A percentile compares a stretch with the other conserved stretches of the same genome.
Evolutionary conservation across 345 rosid species (phyloP).

Genomic region (Hibiscus trionum): DNA sequence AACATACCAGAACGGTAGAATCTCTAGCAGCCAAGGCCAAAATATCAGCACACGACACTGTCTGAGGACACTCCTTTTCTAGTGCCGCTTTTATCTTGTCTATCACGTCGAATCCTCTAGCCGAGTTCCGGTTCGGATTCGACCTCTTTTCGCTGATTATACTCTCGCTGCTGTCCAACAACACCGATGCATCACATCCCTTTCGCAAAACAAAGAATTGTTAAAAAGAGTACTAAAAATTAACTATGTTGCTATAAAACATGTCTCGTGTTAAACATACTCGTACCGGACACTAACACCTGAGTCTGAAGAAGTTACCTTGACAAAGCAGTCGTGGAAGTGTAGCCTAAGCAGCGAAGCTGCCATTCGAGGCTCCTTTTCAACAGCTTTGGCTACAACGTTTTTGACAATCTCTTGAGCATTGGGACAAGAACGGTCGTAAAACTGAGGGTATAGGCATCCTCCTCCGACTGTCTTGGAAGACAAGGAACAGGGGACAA

Average conservation of each 20-base stretch:
- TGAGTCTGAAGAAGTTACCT: slow-evolving; percentile 27
- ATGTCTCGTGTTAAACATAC: too few relatives aligned
- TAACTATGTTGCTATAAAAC: too few relatives aligned
- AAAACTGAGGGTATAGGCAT: slow-evolving; percentile 45
- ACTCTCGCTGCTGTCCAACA: slow-evolving; percentile 57
- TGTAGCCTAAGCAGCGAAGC: slow-evolving; percentile 75
- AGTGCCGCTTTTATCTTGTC: slow-evolving; percentile 71
- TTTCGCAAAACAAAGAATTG: background rate
- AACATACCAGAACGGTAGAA: slow-evolving; percentile 66
- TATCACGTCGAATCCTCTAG: slow-evolving; percentile 75
- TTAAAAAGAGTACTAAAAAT: background rate
- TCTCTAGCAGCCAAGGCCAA: slow-evolving; percentile 86
- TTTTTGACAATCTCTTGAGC: slow-evolving; percentile 44
- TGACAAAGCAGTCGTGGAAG: slow-evolving; percentile 88
- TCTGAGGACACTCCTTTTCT: slow-evolving; percentile 68
- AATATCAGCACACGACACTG: slow-evolving; percentile 81
- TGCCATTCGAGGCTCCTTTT: slow-evolving; percentile 61
- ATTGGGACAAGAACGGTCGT: slow-evolving; percentile 59
- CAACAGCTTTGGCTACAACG: slow-evolving; percentile 51
- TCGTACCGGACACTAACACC: too few relatives aligned
- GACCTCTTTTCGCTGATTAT: slow-evolving; percentile 69
- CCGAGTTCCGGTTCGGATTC: slow-evolving; percentile 63
- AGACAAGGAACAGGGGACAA: slow-evolving; percentile 35
- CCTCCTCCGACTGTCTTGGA: slow-evolving; percentile 29
- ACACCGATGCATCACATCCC: slow-evolving; percentile 89